phyloP scores from a whole-genome alignment of 2,329 filamentous ascomycete genomes.

The Ophiostoma tasmaniense region DNA sequence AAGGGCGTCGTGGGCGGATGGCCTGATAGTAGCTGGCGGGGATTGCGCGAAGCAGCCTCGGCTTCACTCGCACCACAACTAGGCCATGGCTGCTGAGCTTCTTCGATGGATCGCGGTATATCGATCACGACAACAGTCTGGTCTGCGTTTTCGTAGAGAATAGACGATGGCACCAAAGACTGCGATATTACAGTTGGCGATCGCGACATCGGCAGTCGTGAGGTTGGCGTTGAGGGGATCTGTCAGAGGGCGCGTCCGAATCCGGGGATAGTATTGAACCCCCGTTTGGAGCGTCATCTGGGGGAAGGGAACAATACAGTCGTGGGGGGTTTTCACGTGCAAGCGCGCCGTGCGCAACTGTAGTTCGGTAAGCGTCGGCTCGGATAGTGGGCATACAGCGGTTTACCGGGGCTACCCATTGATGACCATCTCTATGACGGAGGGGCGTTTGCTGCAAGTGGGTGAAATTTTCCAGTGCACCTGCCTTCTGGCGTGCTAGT shows the following conservation, averaged over 20 bases:
- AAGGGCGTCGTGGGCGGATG: constrained; percentile 38
- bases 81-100: constrained; percentile 45
- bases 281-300: background rate
- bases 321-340: constrained; percentile 12
- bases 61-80: background rate
- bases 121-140: constrained; percentile 53
- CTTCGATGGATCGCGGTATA: constrained; percentile 60
- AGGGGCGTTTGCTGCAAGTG: constrained; percentile 4
- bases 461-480: background rate
- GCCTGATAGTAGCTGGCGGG: constrained; percentile 38
- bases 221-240: background rate
- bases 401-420: constrained; percentile 4
- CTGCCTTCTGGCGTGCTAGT: background rate
- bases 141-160: constrained; percentile 47
- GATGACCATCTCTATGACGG: constrained; percentile 8
- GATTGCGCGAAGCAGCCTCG: background rate
- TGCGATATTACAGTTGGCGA: background rate
- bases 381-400: constrained; percentile 4
- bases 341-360: background rate
- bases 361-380: constrained; percentile 18
- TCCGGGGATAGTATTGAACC: background rate
- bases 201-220: constrained; percentile 5
- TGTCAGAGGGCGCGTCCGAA: constrained; percentile 5
- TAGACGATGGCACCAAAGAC: constrained; percentile 24
- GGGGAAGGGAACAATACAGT: background rate